phyloP scores from a whole-genome alignment of 2,329 filamentous ascomycete species.

The Nannizzia gypsea region DNA sequence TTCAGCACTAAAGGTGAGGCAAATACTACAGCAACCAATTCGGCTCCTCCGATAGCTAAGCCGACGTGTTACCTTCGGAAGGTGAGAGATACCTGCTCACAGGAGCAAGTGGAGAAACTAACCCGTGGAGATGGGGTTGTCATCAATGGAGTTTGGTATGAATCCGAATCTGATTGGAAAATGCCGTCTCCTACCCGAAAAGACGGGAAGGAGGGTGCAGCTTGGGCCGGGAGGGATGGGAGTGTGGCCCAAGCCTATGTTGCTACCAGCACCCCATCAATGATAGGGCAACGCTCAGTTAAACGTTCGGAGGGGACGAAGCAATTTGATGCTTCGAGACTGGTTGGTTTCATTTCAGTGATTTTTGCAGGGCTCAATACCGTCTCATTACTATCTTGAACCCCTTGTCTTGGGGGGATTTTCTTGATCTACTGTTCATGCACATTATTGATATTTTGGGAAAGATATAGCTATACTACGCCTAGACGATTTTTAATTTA shows the following conservation, averaged over 20 bases:
- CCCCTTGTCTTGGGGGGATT: neutral
- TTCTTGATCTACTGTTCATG: neutral
- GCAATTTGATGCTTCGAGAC: neutral
- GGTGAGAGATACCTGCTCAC: slow-evolving; percentile 2
- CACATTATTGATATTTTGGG: neutral
- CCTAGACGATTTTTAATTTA: neutral
- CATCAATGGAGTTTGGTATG: slow-evolving; percentile 48
- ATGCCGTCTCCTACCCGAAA: neutral
- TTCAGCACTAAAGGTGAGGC: slow-evolving; percentile 42
- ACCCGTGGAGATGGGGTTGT: slow-evolving; percentile 42
- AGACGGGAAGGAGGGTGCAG: neutral
- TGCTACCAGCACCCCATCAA: neutral
- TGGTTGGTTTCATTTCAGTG: neutral
- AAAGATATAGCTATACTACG: neutral
- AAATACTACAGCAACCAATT: slow-evolving; percentile 47
- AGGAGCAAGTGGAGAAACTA: slow-evolving; percentile 28
- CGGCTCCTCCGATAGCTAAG: slow-evolving; percentile 37
- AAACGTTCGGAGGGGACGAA: neutral
- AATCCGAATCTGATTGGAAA: slow-evolving; percentile 27
- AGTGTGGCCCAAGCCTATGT: neutral
- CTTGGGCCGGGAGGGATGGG: neutral
- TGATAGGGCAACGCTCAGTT: neutral
- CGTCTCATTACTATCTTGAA: neutral
- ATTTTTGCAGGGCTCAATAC: neutral
- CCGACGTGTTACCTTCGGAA: slow-evolving; percentile 47